Percentiles rank a stretch among this genome's conserved stretches.
These are phyloP conservation scores for Postia placenta DNA, from an alignment of 768 basidiomycete genomes.

Conservation along the genomic window DNA sequence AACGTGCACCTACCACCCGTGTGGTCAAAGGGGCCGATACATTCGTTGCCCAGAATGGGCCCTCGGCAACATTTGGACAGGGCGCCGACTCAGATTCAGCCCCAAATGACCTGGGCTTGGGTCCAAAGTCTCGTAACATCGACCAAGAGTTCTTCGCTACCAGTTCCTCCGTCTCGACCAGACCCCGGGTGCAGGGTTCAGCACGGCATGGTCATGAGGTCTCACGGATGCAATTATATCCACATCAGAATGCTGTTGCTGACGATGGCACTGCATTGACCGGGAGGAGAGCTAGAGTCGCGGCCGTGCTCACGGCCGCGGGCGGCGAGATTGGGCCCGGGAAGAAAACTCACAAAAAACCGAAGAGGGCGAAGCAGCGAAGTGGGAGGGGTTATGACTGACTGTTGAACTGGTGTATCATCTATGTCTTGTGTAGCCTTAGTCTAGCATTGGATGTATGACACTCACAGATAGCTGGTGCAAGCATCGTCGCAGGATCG, in stretches of 20 bases:
- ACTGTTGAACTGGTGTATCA: conserved; percentile 2
- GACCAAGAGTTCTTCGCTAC: conserved; percentile 81
- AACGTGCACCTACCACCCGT: conserved; percentile 81
- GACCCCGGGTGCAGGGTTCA: conserved; percentile 61
- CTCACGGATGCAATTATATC: conserved; percentile 61
- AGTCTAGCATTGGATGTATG: background rate
- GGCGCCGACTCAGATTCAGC: conserved; percentile 26
- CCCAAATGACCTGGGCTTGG: conserved; percentile 14
- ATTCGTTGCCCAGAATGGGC: conserved; percentile 46
- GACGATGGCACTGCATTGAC: conserved; percentile 69
- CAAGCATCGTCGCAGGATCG: no score
- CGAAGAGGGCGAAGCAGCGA: conserved; percentile 78
- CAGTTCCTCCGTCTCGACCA: conserved; percentile 41
- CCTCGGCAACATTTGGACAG: conserved; percentile 15
- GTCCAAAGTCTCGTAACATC: conserved; percentile 59
- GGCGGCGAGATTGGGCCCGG: conserved; percentile 33
- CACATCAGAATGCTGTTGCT: conserved; percentile 78
- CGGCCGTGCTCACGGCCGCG: conserved; percentile 33
- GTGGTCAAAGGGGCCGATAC: conserved; percentile 84
- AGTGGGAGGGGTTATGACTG: conserved; percentile 91
- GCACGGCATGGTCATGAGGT: conserved; percentile 52
- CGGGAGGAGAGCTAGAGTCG: conserved; percentile 36
- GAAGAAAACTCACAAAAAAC: conserved; percentile 85
- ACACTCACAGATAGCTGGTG: no score
- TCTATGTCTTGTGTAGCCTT: conserved; percentile 7